These are phyloP conservation scores for Syncephalis plumigaleata DNA, from an alignment of 371 early-diverging fungal species.

Conservation along the genomic window DNA sequence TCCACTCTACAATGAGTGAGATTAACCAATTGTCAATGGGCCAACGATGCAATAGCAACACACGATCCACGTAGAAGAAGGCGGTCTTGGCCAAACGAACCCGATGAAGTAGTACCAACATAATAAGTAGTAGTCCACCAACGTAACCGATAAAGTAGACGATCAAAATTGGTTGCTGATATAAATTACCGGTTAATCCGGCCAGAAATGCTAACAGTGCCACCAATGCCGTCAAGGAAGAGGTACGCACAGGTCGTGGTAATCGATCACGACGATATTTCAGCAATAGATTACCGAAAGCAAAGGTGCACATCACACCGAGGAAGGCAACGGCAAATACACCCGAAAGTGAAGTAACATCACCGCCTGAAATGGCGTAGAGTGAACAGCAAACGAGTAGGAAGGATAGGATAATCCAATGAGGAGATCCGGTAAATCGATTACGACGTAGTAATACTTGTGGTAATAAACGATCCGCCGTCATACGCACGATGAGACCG, in stretches of 20 bases:
- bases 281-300: constrained; percentile 20
- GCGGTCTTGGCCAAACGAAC: constrained; percentile 10
- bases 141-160: constrained; percentile 28
- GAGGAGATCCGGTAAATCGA: constrained; percentile 20
- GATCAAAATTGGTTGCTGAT: constrained; percentile 23
- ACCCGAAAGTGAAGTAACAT: constrained; percentile 24
- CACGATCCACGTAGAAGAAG: constrained; percentile 4
- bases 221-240: constrained; percentile 9
- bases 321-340: constrained; percentile 34
- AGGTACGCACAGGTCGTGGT: constrained; percentile 12
- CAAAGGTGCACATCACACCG: constrained; percentile 21
- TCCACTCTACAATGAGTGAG: constrained; percentile 13
- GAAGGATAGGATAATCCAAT: constrained; percentile 27
- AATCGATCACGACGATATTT: constrained; percentile 23
- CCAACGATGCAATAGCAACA: constrained; percentile 5
- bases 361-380: constrained; percentile 20
- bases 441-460: constrained; percentile 21
- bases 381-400: constrained; percentile 21
- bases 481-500: constrained; percentile 27
- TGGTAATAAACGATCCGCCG: constrained; percentile 29
- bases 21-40: constrained; percentile 11
- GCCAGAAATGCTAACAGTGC: constrained; percentile 11
- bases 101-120: constrained; percentile 19
- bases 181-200: constrained; percentile 26
- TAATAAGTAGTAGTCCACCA: constrained; percentile 15